Evolutionary conservation across 179 eudicot genomes (phyloP).

Genomic region (Spergularia azorica): DNA sequence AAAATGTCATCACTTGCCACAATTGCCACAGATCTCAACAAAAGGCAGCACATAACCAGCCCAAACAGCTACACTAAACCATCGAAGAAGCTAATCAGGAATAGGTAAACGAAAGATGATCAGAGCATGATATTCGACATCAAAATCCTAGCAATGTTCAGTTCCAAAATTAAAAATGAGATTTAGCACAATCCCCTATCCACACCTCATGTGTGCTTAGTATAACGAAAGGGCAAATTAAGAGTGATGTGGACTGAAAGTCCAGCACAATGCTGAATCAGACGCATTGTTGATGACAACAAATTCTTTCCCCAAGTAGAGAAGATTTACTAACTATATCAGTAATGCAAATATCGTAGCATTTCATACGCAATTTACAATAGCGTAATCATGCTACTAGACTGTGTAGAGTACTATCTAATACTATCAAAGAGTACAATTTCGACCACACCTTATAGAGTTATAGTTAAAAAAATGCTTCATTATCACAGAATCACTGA

Average conservation of each 20-base stretch:
- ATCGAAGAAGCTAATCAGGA: neutral
- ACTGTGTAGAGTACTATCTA: neutral
- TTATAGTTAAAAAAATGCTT: neutral
- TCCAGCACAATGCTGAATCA: neutral
- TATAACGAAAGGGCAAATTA: neutral
- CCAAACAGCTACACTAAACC: neutral
- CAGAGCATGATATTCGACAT: neutral
- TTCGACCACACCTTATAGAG: too few species aligned
- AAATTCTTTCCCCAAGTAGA: neutral
- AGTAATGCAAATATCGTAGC: neutral
- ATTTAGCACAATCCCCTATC: neutral
- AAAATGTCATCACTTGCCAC: conserved; percentile 4
- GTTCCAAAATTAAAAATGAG: neutral
- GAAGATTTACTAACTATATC: neutral
- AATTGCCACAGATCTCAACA: neutral
- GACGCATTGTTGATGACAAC: neutral
- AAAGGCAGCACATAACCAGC: neutral
- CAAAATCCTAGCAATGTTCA: neutral
- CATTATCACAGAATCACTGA: conserved; percentile 15
- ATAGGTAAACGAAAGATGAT: neutral
- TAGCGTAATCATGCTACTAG: neutral
- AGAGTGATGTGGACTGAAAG: neutral
- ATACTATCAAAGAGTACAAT: neutral
- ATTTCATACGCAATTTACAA: neutral
- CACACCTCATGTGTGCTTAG: neutral